phyloP scores from a whole-genome alignment of 345 rosid genomes.

The Boechera stricta region DNA sequence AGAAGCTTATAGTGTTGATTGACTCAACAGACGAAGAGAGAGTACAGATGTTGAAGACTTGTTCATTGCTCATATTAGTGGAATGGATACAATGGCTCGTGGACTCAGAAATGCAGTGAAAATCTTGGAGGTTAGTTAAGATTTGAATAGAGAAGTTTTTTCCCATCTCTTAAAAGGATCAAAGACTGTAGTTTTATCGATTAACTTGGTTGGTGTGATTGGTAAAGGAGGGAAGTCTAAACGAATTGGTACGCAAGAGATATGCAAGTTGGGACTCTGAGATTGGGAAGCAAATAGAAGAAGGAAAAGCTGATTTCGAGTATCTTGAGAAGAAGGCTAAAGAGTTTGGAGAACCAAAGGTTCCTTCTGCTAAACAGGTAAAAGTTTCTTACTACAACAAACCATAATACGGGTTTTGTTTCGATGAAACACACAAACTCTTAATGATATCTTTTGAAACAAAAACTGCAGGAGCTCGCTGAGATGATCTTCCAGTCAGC shows the following conservation, averaged over 20 bases:
- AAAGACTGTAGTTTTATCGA: not conserved
- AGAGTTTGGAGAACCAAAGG: constrained; percentile 90
- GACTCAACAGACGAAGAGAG: constrained; percentile 76
- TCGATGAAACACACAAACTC: not conserved
- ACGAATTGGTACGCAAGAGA: constrained; percentile 68
- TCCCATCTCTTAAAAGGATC: not conserved
- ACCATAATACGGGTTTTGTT: not conserved
- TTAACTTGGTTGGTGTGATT: constrained; percentile 14
- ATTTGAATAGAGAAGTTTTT: not conserved
- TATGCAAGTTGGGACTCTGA: constrained; percentile 80
- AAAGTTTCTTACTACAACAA: constrained; percentile 1
- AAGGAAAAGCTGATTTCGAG: constrained; percentile 84
- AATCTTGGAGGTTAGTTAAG: constrained; percentile 66
- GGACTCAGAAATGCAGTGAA: constrained; percentile 87
- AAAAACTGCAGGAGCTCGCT: constrained; percentile 76
- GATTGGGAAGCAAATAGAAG: constrained; percentile 71
- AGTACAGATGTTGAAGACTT: constrained; percentile 94
- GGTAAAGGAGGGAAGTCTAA: constrained; percentile 72
- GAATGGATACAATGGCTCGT: constrained; percentile 95
- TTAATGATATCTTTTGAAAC: constrained; percentile 4
- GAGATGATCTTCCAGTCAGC: constrained; percentile 88
- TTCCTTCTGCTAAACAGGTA: constrained; percentile 97
- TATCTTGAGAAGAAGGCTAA: constrained; percentile 82
- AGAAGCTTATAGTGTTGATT: constrained; percentile 5
- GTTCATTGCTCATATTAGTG: constrained; percentile 83